Evolutionary conservation across 2,329 filamentous ascomycete genomes (phyloP), one percentile per base, ranked within the genome.

Genomic region (Cladophialophora yegresii): DNA sequence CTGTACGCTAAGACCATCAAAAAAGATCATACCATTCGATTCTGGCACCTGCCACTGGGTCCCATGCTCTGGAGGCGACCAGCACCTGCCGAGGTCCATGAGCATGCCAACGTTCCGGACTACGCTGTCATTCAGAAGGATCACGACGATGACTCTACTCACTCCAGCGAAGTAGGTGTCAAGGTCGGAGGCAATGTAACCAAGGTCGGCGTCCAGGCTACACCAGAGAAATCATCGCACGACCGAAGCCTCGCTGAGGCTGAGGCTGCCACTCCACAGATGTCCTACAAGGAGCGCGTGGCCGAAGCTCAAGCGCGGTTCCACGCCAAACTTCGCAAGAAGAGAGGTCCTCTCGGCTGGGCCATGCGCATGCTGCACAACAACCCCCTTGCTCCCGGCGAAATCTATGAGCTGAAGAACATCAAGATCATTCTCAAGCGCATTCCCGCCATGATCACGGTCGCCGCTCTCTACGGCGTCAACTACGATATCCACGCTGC

Each of bases 401-500:
- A 87, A 72, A 83, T 93, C 68, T 91, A 93, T 78, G 90, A 93
- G 78, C 71, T 83, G 22, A 80, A 87, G 77, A 93, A 93, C 82
- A 78, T 92, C 67, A 83, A 82, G 73, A 83, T 83, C 57, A 65
- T 87, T 23, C 30, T 81, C 65, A 88, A 85, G 77, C 89, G 90
- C 23, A 73, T 93, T 8, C 90, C 90, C 0, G 89, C 91, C 57
- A 83, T 83, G 77, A 75, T 90, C 66, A 81, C 87, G 50, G 81
- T 81, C 68, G 89, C 82, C 61, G 73, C 81, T 16, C 84, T 92
- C 58, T 93, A 93, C 74, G 91, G 91, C 75, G 75, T 89, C 28
- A 82, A 93, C 82, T 93, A 93, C 78, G 90, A 93, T 71, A 93
- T 93, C 72, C 90, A 93, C 82, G 83, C 85, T 55, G 88, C 89